phyloP scores from a whole-genome alignment of 768 basidiomycete species.

The Tricholoma sp. region DNA sequence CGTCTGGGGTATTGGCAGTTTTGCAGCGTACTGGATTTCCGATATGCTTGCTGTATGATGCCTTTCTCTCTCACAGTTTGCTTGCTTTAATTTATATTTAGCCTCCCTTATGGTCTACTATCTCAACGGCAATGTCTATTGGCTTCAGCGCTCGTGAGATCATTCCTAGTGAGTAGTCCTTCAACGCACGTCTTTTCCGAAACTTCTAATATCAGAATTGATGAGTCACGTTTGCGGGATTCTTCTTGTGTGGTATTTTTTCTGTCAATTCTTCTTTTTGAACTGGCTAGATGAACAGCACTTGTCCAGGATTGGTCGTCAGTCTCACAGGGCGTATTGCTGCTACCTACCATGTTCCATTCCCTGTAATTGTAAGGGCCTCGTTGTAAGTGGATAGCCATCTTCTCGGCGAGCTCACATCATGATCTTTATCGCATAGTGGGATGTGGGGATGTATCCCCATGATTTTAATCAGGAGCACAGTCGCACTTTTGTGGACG shows the following conservation, averaged over 20 bases:
- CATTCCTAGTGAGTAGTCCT: background rate
- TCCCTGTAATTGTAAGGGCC: background rate
- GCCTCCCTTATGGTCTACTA: background rate
- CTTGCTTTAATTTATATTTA: background rate
- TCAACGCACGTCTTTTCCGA: background rate
- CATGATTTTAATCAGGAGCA: background rate
- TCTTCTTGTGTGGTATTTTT: background rate
- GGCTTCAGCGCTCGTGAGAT: background rate
- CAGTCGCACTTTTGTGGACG: background rate
- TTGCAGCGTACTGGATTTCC: background rate
- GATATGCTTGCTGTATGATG: background rate
- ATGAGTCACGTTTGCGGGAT: background rate
- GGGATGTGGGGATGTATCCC: background rate
- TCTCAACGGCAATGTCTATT: background rate
- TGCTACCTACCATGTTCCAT: background rate
- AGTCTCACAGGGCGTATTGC: background rate
- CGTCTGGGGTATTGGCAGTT: background rate
- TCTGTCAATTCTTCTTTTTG: background rate
- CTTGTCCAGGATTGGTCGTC: background rate
- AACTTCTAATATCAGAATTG: background rate
- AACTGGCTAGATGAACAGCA: background rate
- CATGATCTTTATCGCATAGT: background rate
- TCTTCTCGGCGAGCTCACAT: background rate
- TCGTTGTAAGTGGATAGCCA: background rate
- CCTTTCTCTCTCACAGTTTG: background rate